phyloP scores from a whole-genome alignment of 257 asterid genomes.

The Capsicum rhomboideum region DNA sequence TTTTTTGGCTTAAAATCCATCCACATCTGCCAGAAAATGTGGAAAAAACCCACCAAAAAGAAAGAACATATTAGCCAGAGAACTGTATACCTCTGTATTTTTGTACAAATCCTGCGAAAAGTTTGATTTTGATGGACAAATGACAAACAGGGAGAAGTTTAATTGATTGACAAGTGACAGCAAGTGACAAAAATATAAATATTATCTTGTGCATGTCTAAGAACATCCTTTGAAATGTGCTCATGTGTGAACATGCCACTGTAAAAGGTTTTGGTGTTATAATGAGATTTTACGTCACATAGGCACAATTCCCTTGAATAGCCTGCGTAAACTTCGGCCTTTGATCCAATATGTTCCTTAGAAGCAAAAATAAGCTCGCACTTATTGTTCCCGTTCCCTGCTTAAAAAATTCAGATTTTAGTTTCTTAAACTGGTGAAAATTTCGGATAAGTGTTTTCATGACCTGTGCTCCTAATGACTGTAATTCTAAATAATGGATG shows the following conservation, averaged over 20 bases:
- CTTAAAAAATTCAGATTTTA: neutral
- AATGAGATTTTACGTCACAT: neutral
- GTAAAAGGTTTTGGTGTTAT: neutral
- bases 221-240: neutral
- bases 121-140: neutral
- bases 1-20: neutral
- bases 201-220: neutral
- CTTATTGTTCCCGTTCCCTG: neutral
- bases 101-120: neutral
- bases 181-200: neutral
- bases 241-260: neutral
- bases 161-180: neutral
- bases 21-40: neutral
- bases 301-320: neutral
- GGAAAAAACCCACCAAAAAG: neutral
- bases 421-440: neutral
- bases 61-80: neutral
- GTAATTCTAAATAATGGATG: neutral
- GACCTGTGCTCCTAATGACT: neutral
- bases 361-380: neutral
- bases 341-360: neutral
- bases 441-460: neutral
- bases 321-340: neutral
- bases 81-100: neutral
- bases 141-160: neutral